These are phyloP conservation scores for Tolypocladium capitatum DNA, from an alignment of 2,329 filamentous ascomycete species.

Conservation along the genomic window DNA sequence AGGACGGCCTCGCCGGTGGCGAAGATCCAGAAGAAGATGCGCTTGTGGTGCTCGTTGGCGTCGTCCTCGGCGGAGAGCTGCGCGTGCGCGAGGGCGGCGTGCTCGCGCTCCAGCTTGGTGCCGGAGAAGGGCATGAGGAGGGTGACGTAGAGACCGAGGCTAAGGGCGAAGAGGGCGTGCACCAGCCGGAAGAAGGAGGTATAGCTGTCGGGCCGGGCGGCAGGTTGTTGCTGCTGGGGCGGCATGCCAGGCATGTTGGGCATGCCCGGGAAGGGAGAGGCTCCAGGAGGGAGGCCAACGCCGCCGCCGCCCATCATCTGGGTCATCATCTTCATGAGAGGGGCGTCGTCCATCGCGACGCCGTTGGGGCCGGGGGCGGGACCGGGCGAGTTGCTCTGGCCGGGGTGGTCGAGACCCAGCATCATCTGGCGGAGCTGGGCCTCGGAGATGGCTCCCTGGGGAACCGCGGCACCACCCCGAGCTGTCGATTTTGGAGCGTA, in stretches of 20 bases:
- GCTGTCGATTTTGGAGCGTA: slow-evolving; percentile 38
- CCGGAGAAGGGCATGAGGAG: slow-evolving; percentile 57
- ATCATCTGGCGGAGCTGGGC: slow-evolving; percentile 53
- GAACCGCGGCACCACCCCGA: slow-evolving; percentile 15
- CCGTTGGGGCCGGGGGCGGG: slow-evolving; percentile 8
- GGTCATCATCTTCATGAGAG: slow-evolving; percentile 54
- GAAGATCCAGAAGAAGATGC: slow-evolving; percentile 63
- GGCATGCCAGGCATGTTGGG: slow-evolving; percentile 16
- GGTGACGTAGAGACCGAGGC: slow-evolving; percentile 57
- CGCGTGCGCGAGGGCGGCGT: slow-evolving; percentile 15
- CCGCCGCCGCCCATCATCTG: slow-evolving; percentile 48
- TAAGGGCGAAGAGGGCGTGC: slow-evolving; percentile 58
- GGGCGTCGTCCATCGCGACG: slow-evolving; percentile 17
- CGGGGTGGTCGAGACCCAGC: slow-evolving; percentile 37
- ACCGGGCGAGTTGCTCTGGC: slow-evolving; percentile 9
- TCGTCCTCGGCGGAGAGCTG: slow-evolving; percentile 12
- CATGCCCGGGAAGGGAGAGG: slow-evolving; percentile 23
- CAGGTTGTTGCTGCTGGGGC: slow-evolving; percentile 16
- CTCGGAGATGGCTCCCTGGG: slow-evolving; percentile 32
- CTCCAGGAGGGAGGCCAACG: slow-evolving; percentile 13
- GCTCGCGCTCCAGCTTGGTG: slow-evolving; percentile 45
- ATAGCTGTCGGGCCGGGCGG: slow-evolving; percentile 20
- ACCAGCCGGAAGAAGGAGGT: slow-evolving; percentile 55
- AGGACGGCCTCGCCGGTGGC: slow-evolving; percentile 62
- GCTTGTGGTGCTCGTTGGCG: slow-evolving; percentile 18